phyloP scores from a whole-genome alignment of 106 monocot species.

The Hemerocallis citrina region DNA sequence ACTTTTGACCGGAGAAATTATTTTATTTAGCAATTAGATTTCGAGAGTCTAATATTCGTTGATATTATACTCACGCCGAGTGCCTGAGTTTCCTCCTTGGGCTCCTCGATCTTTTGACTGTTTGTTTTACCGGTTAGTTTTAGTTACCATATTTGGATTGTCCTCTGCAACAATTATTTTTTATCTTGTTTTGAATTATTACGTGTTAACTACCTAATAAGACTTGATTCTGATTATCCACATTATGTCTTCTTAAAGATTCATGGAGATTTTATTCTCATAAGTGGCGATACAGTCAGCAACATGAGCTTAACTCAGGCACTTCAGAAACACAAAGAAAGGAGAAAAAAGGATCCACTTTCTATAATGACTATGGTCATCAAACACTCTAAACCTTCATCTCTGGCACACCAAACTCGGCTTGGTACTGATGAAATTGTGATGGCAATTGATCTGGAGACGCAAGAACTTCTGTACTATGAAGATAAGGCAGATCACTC shows the following conservation, averaged over 20 bases:
- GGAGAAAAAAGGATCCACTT: slow-evolving; percentile 90
- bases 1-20: too few species aligned
- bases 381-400: slow-evolving; percentile 67
- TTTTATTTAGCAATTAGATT: too few species aligned
- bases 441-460: slow-evolving; percentile 87
- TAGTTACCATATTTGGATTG: too few species aligned
- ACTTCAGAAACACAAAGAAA: slow-evolving; percentile 84
- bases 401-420: slow-evolving; percentile 67
- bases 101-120: too few species aligned
- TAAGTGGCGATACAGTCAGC: slow-evolving; percentile 95
- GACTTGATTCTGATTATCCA: not conserved
- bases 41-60: too few species aligned
- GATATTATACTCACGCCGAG: too few species aligned
- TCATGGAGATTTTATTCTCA: slow-evolving; percentile 91
- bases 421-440: slow-evolving; percentile 83
- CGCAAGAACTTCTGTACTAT: slow-evolving; percentile 82
- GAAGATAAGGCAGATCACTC: slow-evolving; percentile 71
- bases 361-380: slow-evolving; percentile 97
- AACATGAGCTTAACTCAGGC: slow-evolving; percentile 77
- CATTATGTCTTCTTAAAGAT: slow-evolving; percentile 47
- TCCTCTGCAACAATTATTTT: not conserved
- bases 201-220: not conserved
- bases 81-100: too few species aligned
- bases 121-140: too few species aligned
- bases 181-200: not conserved